Base-by-base conservation (phyloP, 352 stramenopile genomes). In the Phytophthora nicotianae region DNA sequence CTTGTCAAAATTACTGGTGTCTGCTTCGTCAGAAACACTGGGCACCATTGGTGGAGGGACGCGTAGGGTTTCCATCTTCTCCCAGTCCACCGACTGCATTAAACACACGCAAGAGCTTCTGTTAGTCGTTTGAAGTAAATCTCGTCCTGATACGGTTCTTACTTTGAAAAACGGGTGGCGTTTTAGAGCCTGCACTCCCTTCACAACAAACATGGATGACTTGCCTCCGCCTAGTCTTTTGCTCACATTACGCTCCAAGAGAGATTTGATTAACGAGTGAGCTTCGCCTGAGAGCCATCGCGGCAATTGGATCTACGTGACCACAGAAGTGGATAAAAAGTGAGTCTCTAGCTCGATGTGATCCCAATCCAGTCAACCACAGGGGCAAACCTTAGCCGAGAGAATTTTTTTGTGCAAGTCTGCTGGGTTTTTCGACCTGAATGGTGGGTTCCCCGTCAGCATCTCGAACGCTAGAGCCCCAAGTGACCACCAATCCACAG, bases 201-300 rank as follows among this genome's bases (percentile, higher is more conserved):
- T 96, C 4, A 99, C 88, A 35, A 98, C 84, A 69, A 99, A 99
- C 95, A 99, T 99, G 14, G 93, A 99, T 16, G 90, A 96, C 69
- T 97, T 98, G 7, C 94, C 81, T 0, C 86, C 84, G 27, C 96
- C 97, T 27, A 99, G 81, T 29, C 97, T 78, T 69, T 98, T 97
- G 58, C 87, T 90, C 5, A 97, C 92, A 72, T 99, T 98, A 37
- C 96, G 89, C 75, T 99, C 96, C 16, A 99, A 80, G 5, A 99
- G 73, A 13, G 89, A 90, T 63, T 98, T 98, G 43, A 99, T 81
- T 19, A 99, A 68, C 48, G 97, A 98, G 70, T 97, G 96, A 17
- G 94, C 91, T 27, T 95, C 81, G 5, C 81, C 77, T 0, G 88
- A 93, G 4, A 96, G 80, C 81, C 83, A 97, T 58, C 70, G 74